A percentile compares a stretch with the other conserved stretches of the same genome.
phyloP scores from a whole-genome alignment of 345 rosid genomes.

The Trapa incisa region DNA sequence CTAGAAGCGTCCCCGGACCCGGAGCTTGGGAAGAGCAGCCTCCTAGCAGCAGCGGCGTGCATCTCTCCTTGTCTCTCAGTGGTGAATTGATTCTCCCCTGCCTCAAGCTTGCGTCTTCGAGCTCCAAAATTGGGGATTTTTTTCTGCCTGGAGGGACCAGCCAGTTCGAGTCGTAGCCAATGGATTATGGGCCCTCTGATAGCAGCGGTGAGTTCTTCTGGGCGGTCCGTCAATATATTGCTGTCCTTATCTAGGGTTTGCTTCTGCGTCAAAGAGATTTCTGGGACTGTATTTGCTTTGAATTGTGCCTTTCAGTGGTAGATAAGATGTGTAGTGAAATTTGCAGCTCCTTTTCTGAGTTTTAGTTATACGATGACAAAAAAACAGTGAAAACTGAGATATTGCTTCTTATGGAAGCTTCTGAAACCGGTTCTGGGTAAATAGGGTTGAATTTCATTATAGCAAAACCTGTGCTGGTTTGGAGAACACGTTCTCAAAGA shows the following conservation, averaged over 20 bases:
- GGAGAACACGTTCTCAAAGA: neutral
- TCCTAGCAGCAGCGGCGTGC: neutral
- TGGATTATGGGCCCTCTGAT: slow-evolving; percentile 57
- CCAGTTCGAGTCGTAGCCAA: slow-evolving; percentile 15
- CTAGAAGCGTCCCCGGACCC: neutral
- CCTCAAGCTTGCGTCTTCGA: neutral
- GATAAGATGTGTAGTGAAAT: neutral
- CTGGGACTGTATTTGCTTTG: neutral
- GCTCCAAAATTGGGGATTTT: slow-evolving; percentile 1
- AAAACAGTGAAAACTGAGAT: neutral
- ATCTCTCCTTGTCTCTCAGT: neutral
- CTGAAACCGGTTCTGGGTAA: neutral
- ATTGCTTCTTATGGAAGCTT: neutral
- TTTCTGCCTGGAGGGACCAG: neutral
- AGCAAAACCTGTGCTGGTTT: neutral
- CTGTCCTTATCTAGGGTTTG: slow-evolving; percentile 7
- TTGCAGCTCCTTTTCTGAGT: slow-evolving; percentile 2
- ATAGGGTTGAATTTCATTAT: neutral
- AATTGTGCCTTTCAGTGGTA: slow-evolving; percentile 1
- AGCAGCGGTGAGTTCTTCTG: slow-evolving; percentile 47
- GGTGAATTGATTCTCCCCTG: neutral
- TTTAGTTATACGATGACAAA: neutral
- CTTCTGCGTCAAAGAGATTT: neutral
- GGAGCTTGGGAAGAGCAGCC: neutral
- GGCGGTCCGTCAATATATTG: neutral